phyloP scores from a whole-genome alignment of 164 flowering plant species.

The Vitis rotundifolia region DNA sequence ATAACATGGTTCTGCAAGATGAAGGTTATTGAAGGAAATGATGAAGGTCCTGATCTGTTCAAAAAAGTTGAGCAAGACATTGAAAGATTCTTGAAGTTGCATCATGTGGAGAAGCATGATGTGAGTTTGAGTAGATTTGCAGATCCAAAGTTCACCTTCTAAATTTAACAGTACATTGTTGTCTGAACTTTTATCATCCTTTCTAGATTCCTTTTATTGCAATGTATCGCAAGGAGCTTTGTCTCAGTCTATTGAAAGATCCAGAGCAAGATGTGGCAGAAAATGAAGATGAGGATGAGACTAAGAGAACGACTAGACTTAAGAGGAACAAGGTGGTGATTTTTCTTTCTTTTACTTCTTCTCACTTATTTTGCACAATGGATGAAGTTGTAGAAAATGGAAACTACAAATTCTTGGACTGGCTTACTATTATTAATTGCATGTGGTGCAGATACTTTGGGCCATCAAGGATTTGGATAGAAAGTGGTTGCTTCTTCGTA shows the following conservation, averaged over 20 bases:
- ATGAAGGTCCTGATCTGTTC: constrained; percentile 24
- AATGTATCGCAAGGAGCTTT: constrained; percentile 88
- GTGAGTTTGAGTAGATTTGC: constrained; percentile 40
- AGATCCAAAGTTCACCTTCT: too few relatives aligned
- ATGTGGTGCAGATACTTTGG: constrained; percentile 74
- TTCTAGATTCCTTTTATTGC: constrained; percentile 87
- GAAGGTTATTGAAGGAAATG: constrained; percentile 12
- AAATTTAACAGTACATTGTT: not conserved
- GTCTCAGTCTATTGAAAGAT: constrained; percentile 61
- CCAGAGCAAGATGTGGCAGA: constrained; percentile 40
- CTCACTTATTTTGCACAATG: not conserved
- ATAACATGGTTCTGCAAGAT: constrained; percentile 33
- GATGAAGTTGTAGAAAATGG: not conserved
- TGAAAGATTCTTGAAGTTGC: constrained; percentile 59
- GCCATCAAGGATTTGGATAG: constrained; percentile 77
- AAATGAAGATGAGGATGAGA: constrained; percentile 29
- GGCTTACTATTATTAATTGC: not conserved
- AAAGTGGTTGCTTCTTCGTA: constrained; percentile 91
- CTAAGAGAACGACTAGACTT: constrained; percentile 29
- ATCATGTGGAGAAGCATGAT: constrained; percentile 80
- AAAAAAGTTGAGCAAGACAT: constrained; percentile 51
- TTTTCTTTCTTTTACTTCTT: not conserved
- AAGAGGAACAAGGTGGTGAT: constrained; percentile 60
- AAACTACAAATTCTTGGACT: too few relatives aligned
- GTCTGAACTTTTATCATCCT: constrained; percentile 7